phyloP scores from a whole-genome alignment of 257 asterid species.

The Solanum rostratum region DNA sequence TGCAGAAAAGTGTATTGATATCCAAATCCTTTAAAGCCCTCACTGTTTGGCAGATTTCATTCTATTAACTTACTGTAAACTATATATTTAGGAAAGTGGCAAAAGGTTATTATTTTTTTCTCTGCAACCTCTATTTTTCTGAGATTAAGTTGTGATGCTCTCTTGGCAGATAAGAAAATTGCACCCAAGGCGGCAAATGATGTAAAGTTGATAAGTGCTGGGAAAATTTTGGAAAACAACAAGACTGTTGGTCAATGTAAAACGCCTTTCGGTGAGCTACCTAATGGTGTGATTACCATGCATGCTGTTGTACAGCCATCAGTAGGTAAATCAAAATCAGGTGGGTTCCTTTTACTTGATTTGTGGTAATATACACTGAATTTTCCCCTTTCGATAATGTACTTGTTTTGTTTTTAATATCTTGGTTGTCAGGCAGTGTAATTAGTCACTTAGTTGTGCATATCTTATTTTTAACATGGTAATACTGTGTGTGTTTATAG shows the following conservation, averaged over 20 bases:
- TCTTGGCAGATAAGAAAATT: constrained; percentile 52
- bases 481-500: neutral
- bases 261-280: constrained; percentile 67
- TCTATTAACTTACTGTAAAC: neutral
- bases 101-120: neutral
- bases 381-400: neutral
- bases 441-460: neutral
- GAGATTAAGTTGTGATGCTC: neutral
- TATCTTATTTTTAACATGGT: neutral
- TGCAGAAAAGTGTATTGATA: neutral
- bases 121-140: neutral
- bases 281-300: constrained; percentile 68
- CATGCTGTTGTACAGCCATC: constrained; percentile 92
- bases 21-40: neutral
- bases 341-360: constrained; percentile 17
- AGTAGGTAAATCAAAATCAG: constrained; percentile 62
- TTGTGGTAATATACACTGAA: neutral
- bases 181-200: constrained; percentile 72
- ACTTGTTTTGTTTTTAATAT: neutral
- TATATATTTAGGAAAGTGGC: neutral
- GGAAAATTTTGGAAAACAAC: constrained; percentile 72
- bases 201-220: constrained; percentile 72
- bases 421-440: neutral
- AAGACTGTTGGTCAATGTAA: constrained; percentile 78
- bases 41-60: neutral